Percentiles rank a stretch among this genome's conserved stretches.
Conservation (phyloP, 2,329 filamentous ascomycete species). For the Aspergillus sp. region DNA sequence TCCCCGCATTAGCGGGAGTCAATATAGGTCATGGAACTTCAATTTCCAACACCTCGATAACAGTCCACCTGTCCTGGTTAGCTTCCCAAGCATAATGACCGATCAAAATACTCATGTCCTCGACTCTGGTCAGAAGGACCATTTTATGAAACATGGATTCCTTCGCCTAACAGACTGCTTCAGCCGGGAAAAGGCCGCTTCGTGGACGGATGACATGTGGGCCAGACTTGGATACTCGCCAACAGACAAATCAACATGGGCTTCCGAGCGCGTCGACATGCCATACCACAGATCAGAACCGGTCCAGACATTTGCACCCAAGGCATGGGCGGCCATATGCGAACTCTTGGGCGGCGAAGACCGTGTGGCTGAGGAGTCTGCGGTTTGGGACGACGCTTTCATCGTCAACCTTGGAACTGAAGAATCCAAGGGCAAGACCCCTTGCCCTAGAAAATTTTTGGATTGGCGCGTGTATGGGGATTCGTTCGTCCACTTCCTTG, state of each 20-base stretch:
- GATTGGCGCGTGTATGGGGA: conserved; percentile 63
- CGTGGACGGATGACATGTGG: conserved; percentile 48
- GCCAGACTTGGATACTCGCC: conserved; percentile 56
- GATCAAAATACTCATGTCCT: too few relatives aligned
- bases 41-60: too few relatives aligned
- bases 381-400: conserved; percentile 57
- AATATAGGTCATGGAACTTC: too few relatives aligned
- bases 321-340: conserved; percentile 58
- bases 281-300: conserved; percentile 48
- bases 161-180: conserved; percentile 47
- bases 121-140: conserved; percentile 43
- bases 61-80: too few relatives aligned
- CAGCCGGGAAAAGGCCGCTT: conserved; percentile 37
- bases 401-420: conserved; percentile 60
- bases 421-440: conserved; percentile 43
- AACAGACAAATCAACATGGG: conserved; percentile 57
- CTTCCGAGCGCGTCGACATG: conserved; percentile 55
- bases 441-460: conserved; percentile 45
- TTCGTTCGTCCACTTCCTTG: conserved; percentile 63
- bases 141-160: conserved; percentile 49
- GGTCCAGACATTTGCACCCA: conserved; percentile 50
- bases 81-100: too few relatives aligned
- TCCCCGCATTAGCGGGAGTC: too few relatives aligned
- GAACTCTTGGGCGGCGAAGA: conserved; percentile 57
- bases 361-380: conserved; percentile 39